Percentiles rank a stretch among this genome's conserved stretches.
These are phyloP conservation scores for Nicotiana rustica DNA, from an alignment of 305 asterid species.

Conservation along the genomic window DNA sequence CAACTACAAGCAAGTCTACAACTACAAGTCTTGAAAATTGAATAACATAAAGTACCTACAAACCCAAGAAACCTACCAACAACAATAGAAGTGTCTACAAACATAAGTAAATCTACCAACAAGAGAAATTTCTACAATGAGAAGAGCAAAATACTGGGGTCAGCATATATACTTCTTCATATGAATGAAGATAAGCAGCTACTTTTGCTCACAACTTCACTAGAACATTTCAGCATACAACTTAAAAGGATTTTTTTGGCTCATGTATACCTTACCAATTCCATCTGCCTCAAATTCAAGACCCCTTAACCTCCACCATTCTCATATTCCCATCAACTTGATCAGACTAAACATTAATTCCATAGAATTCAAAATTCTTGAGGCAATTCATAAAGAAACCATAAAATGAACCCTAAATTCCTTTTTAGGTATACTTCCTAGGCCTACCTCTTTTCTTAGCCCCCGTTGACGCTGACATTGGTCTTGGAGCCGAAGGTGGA, in stretches of 20 bases:
- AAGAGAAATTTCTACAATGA: constrained; percentile 27
- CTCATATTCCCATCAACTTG: not conserved
- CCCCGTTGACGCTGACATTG: constrained; percentile 31
- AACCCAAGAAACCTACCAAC: constrained; percentile 23
- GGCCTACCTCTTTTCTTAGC: constrained; percentile 54
- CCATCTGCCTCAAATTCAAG: not conserved
- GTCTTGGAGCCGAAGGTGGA: not conserved
- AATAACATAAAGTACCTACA: constrained; percentile 16
- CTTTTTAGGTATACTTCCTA: constrained; percentile 38
- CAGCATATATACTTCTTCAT: constrained; percentile 28
- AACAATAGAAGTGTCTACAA: constrained; percentile 24
- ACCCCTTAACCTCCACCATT: not conserved
- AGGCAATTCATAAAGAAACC: constrained; percentile 3
- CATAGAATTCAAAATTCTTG: constrained; percentile 11
- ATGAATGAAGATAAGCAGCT: constrained; percentile 21
- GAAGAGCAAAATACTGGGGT: constrained; percentile 10
- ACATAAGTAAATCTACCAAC: constrained; percentile 26
- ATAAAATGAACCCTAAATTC: constrained; percentile 24
- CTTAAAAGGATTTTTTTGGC: not conserved
- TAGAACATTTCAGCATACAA: constrained; percentile 6
- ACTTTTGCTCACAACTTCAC: constrained; percentile 20
- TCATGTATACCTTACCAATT: constrained; percentile 8
- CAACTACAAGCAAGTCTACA: not conserved
- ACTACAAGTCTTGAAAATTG: constrained; percentile 1
- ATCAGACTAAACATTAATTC: constrained; percentile 27